phyloP scores from a whole-genome alignment of 331 rosid genomes.

The Acacia pycnantha region DNA sequence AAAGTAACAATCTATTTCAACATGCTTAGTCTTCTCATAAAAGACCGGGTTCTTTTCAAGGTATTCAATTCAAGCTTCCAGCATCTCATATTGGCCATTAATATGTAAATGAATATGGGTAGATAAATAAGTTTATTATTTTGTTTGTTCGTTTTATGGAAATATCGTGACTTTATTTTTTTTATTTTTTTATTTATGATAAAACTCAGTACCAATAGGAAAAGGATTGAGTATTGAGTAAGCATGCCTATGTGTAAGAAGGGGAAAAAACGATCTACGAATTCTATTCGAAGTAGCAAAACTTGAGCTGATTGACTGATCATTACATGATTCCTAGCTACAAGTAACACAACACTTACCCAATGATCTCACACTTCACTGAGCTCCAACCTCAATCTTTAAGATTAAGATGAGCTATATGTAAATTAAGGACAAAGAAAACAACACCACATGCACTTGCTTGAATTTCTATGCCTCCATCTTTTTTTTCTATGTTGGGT shows the following conservation, averaged over 20 bases:
- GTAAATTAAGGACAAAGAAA: neutral
- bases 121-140: too few relatives aligned
- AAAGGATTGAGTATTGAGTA: too few relatives aligned
- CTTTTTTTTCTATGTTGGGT: neutral
- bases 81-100: too few relatives aligned
- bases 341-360: neutral
- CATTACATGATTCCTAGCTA: neutral
- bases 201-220: too few relatives aligned
- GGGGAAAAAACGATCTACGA: neutral
- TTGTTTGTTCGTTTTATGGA: neutral
- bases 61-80: too few relatives aligned
- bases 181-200: too few relatives aligned
- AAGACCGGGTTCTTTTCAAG: too few relatives aligned
- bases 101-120: too few relatives aligned
- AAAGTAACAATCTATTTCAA: too few relatives aligned
- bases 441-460: neutral
- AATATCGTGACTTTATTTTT: neutral
- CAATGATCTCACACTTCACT: neutral
- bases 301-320: neutral
- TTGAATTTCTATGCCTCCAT: conserved; percentile 9
- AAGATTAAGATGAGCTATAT: neutral
- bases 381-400: neutral
- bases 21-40: too few relatives aligned
- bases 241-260: neutral
- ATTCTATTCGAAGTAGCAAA: neutral